phyloP scores from a whole-genome alignment of 306 rosid species.

The Prunus davidiana region DNA sequence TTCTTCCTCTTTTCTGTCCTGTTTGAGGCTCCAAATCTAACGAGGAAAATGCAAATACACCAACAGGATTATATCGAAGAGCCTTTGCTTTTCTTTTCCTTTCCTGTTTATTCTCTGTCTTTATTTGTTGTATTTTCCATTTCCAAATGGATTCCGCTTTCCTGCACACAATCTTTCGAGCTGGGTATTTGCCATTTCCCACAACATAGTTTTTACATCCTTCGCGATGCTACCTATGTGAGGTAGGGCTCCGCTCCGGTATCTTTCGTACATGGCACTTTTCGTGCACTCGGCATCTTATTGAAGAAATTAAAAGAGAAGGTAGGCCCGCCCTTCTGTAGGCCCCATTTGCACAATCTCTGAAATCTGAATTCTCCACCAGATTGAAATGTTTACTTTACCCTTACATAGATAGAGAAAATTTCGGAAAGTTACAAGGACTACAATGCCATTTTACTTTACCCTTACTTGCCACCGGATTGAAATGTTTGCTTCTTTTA shows the following conservation, averaged over 20 bases:
- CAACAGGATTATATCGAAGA: not conserved
- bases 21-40: not conserved
- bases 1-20: not conserved
- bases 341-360: not conserved
- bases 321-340: not conserved
- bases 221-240: not conserved
- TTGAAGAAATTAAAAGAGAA: not conserved
- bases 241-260: not conserved
- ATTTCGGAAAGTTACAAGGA: not conserved
- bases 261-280: not conserved
- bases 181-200: not conserved
- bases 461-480: not conserved
- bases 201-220: not conserved
- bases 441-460: not conserved
- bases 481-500: too few relatives aligned
- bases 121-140: not conserved
- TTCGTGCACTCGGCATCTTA: not conserved
- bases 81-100: not conserved
- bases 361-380: not conserved
- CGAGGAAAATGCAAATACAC: not conserved
- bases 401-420: not conserved
- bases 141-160: not conserved
- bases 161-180: not conserved
- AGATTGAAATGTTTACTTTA: not conserved
- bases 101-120: not conserved